Conservation (phyloP, 129 eudicot species). For the Chrysanthemum lavandulifolium region DNA sequence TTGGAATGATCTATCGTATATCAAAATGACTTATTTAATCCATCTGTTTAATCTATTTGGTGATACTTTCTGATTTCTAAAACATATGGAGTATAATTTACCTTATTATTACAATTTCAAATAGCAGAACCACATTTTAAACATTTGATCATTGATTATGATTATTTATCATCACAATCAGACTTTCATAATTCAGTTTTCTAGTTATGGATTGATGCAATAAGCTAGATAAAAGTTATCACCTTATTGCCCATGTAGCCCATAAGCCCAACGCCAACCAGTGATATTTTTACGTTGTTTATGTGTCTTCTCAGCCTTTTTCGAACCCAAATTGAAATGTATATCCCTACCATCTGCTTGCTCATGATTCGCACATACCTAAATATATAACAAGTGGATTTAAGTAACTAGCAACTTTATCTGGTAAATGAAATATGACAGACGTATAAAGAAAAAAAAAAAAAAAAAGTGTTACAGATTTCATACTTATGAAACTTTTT, state of each 20-base stretch:
- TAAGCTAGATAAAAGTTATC: background rate
- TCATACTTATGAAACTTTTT: slow-evolving; percentile 16
- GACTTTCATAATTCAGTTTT: too few relatives aligned
- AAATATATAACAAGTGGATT: background rate
- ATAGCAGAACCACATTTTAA: too few relatives aligned
- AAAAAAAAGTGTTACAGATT: background rate
- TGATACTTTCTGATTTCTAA: too few relatives aligned
- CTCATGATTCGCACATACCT: slow-evolving; percentile 85
- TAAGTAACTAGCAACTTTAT: too few relatives aligned
- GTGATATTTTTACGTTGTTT: slow-evolving; percentile 81
- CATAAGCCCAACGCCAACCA: slow-evolving; percentile 97
- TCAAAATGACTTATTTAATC: too few relatives aligned
- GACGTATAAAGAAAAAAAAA: background rate
- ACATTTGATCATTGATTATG: too few relatives aligned
- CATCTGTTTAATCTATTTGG: too few relatives aligned
- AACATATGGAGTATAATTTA: too few relatives aligned
- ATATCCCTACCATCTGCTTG: slow-evolving; percentile 98
- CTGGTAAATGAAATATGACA: too few relatives aligned
- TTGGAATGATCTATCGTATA: too few relatives aligned
- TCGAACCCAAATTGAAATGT: slow-evolving; percentile 89
- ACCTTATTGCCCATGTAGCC: slow-evolving; percentile 99
- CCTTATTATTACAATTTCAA: too few relatives aligned
- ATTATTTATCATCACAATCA: too few relatives aligned
- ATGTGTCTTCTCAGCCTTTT: slow-evolving; percentile 82
- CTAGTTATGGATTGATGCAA: background rate